Evolutionary conservation across 2,329 filamentous ascomycete genomes (phyloP), one percentile per base, ranked within the genome.

Genomic region (Intubia oerlemansii): DNA sequence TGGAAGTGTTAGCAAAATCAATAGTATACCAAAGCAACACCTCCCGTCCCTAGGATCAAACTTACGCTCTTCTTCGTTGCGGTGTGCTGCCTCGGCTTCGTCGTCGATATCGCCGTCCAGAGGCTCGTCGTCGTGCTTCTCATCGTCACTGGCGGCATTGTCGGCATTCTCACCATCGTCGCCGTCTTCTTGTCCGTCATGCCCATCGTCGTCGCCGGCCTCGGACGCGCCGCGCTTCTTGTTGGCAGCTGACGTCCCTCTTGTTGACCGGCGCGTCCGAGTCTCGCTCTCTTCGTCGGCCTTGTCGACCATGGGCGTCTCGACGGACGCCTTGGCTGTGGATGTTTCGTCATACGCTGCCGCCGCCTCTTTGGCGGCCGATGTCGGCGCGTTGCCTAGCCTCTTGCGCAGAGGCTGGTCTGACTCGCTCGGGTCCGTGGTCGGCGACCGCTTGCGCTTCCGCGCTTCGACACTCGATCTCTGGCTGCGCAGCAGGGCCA

Each of bases 41-140:
- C n/a, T n/a, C n/a, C n/a, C n/a, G n/a, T n/a, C n/a, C n/a, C n/a
- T n/a, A n/a, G n/a, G n/a, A n/a, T n/a, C n/a, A n/a, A n/a, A n/a
- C 62, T 48, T 62, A 66, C 69, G 45, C 43, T 73, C 67, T 63
- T 78, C 72, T 34, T 69, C 64, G 34, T 71, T 70, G 30, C 50
- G 68, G 28, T 62, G 57, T 13, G 56, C 59, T 27, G 54, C 58
- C 37, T 73, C 68, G 3, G 57, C 54, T 36, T 72, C 67, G 35
- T 68, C 66, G 36, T 68, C 62, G 31, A 56, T 52, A 39, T 70
- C 66, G 38, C 54, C 52, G 32, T 69, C 62, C 22, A n/a, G n/a
- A n/a, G 53, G 53, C 14, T 64, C 61, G 21, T 69, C 62, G 17
- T 62, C 71, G 26, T 59, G 63, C 17, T 60, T 12, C 26, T 18